phyloP scores from a whole-genome alignment of 805 yeast species.

The Candida coquimbonensis region DNA sequence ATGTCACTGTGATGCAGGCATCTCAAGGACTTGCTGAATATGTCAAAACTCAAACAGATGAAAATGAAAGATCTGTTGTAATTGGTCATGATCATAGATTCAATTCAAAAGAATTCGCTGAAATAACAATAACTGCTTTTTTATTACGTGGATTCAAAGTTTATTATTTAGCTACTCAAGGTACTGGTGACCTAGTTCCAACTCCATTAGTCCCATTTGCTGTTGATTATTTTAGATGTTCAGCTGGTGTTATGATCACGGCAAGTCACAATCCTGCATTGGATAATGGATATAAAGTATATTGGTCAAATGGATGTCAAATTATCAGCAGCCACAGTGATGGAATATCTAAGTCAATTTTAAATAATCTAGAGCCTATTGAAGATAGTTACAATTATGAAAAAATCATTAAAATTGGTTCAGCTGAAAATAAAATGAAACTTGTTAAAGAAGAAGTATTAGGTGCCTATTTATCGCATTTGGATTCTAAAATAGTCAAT shows the following conservation, averaged over 20 bases:
- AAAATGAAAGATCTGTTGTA: conserved; percentile 41
- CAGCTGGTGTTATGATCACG: conserved; percentile 88
- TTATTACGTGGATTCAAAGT: conserved; percentile 63
- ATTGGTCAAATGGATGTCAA: conserved; percentile 91
- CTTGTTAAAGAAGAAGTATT: conserved; percentile 38
- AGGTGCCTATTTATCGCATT: conserved; percentile 31
- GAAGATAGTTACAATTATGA: conserved; percentile 41
- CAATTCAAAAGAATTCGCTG: conserved; percentile 74
- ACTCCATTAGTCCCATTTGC: conserved; percentile 93
- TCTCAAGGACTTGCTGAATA: conserved; percentile 73
- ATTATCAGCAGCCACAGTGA: conserved; percentile 87
- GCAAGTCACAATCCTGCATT: conserved; percentile 82
- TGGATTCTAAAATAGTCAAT: conserved; percentile 29
- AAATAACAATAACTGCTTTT: conserved; percentile 71
- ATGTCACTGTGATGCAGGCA: conserved; percentile 82
- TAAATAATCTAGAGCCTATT: conserved; percentile 57
- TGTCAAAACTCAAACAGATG: conserved; percentile 21
- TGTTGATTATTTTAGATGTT: conserved; percentile 53
- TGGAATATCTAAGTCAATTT: conserved; percentile 56
- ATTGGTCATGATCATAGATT: conserved; percentile 90
- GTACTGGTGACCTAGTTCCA: conserved; percentile 41
- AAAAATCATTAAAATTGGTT: conserved; percentile 28
- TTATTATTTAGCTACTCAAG: conserved; percentile 41
- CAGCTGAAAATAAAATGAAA: conserved; percentile 24
- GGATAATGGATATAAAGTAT: conserved; percentile 93